Evolutionary conservation across 768 basidiomycete genomes (phyloP).

Genomic region (Boletus vinaceobasis): DNA sequence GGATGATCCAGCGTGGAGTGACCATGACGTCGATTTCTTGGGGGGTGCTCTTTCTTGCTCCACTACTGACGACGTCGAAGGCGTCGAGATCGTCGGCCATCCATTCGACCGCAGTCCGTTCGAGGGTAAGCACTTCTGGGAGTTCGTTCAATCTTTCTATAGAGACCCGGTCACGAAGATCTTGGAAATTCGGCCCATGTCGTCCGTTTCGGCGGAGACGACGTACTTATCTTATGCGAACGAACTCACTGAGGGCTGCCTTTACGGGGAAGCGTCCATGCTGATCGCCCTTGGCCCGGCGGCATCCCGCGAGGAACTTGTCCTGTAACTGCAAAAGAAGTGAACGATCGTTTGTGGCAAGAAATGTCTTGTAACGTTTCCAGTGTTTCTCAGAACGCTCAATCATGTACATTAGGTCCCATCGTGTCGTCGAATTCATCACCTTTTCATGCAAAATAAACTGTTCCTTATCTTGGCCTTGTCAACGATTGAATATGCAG

Average conservation of each 20-base stretch:
- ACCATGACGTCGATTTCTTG: not conserved
- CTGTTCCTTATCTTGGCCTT: constrained; percentile 22
- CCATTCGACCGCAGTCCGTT: too few species aligned
- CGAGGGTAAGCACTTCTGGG: too few species aligned
- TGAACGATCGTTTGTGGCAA: too few species aligned
- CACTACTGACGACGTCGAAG: not conserved
- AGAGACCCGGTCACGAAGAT: not conserved
- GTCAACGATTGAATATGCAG: constrained; percentile 63
- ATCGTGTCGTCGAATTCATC: not conserved
- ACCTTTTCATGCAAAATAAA: not conserved
- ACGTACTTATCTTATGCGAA: not conserved
- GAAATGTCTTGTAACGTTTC: not conserved
- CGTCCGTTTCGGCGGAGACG: not conserved
- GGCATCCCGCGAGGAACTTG: not conserved
- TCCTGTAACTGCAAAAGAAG: not conserved
- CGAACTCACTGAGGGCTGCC: too few species aligned
- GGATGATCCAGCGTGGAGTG: not conserved
- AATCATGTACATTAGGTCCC: not conserved
- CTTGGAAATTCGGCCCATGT: not conserved
- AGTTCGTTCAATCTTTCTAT: not conserved
- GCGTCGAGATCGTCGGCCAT: not conserved
- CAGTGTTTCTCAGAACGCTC: too few species aligned
- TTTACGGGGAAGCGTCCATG: not conserved
- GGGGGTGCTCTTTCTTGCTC: not conserved
- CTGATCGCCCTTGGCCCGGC: not conserved